phyloP scores from a whole-genome alignment of 176 grass and related monocot genomes.

The Melocanna baccifera region DNA sequence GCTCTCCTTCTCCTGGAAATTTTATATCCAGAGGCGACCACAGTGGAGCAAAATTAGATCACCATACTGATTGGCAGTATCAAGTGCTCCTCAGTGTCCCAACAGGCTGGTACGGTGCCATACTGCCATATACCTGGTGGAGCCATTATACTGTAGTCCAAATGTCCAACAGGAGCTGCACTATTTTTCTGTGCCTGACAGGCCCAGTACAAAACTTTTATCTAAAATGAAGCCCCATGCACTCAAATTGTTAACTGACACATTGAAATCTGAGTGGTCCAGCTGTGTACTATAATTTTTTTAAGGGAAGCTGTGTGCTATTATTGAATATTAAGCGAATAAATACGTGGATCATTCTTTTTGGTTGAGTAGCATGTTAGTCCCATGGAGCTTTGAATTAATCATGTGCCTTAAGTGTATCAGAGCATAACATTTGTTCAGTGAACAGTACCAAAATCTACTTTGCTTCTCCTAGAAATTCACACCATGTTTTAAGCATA shows the following conservation, averaged over 20 bases:
- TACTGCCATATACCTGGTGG: constrained; percentile 35
- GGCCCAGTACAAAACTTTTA: constrained; percentile 34
- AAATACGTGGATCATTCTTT: constrained; percentile 8
- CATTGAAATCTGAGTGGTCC: constrained; percentile 44
- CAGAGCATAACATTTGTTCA: constrained; percentile 1
- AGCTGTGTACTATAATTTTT: constrained; percentile 14
- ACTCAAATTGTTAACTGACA: constrained; percentile 30
- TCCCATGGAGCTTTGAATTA: constrained; percentile 13
- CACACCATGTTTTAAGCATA: not conserved
- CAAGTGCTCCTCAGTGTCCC: constrained; percentile 33
- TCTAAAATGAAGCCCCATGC: constrained; percentile 18
- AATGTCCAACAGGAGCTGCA: constrained; percentile 33
- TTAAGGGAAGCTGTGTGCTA: constrained; percentile 7
- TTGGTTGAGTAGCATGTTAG: not conserved
- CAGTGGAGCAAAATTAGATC: constrained; percentile 32
- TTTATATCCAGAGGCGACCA: not conserved
- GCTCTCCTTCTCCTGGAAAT: not conserved
- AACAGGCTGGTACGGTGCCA: constrained; percentile 31
- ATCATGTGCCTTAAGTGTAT: not conserved
- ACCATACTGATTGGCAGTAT: constrained; percentile 30
- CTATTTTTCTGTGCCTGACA: constrained; percentile 38
- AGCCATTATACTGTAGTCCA: constrained; percentile 49
- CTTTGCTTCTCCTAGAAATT: constrained; percentile 5
- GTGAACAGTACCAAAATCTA: not conserved
- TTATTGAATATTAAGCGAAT: constrained; percentile 24